Evolutionary conservation across 805 yeast species (phyloP).

Genomic region (Saturnispora diversa): DNA sequence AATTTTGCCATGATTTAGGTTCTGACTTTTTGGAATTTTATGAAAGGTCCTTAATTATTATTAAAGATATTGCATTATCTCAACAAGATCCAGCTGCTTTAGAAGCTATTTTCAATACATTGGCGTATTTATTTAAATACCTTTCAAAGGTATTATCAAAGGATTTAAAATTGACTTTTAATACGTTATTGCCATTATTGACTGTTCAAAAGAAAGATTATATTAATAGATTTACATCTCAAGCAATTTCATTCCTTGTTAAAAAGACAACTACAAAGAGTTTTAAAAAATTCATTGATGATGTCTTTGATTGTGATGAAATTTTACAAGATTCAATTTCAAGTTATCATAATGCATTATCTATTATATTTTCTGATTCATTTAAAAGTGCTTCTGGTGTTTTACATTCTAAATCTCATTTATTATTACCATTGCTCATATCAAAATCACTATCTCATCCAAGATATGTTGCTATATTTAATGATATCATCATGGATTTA

Average conservation of each 20-base stretch:
- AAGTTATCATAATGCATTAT: conserved; percentile 50
- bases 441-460: conserved; percentile 18
- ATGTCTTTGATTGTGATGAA: conserved; percentile 29
- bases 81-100: conserved; percentile 53
- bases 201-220: conserved; percentile 50
- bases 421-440: conserved; percentile 37
- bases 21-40: conserved; percentile 76
- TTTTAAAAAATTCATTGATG: conserved; percentile 39
- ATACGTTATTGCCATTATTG: conserved; percentile 54
- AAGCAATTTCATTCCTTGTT: conserved; percentile 76
- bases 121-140: conserved; percentile 88
- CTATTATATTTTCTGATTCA: conserved; percentile 61
- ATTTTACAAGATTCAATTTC: conserved; percentile 26
- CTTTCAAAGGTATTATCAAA: conserved; percentile 54
- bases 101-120: conserved; percentile 76
- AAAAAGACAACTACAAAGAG: conserved; percentile 52
- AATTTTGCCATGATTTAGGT: conserved; percentile 86
- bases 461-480: conserved; percentile 36
- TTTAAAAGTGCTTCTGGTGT: conserved; percentile 63
- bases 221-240: conserved; percentile 78
- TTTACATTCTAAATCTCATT: conserved; percentile 62
- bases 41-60: conserved; percentile 39
- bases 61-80: conserved; percentile 41
- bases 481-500: conserved; percentile 50
- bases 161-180: conserved; percentile 64